phyloP scores from a whole-genome alignment of 345 rosid genomes.

The Erysimum cheiranthoides region DNA sequence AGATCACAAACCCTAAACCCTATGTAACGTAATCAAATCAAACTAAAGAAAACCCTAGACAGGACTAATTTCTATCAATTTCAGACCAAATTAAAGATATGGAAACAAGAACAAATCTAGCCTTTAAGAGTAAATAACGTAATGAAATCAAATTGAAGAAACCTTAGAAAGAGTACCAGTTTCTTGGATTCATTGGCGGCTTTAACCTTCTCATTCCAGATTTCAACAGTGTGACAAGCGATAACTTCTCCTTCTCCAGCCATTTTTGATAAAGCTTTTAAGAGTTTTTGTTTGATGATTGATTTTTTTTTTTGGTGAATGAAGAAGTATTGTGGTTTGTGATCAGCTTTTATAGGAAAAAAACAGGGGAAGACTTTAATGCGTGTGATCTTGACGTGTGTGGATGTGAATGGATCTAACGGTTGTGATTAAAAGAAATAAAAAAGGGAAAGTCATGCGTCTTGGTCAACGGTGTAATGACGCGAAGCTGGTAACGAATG shows the following conservation, averaged over 20 bases:
- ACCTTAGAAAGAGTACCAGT: conserved; percentile 45
- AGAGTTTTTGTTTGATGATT: background rate
- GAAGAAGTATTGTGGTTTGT: background rate
- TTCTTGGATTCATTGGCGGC: conserved; percentile 53
- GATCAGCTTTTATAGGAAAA: background rate
- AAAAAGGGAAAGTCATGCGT: background rate
- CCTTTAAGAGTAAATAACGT: background rate
- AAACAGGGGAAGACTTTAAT: background rate
- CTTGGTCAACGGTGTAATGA: conserved; percentile 4
- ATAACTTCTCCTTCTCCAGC: conserved; percentile 71
- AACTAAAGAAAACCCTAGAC: background rate
- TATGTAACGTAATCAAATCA: background rate
- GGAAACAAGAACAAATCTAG: too few species aligned
- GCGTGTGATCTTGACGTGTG: too few species aligned
- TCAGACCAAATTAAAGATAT: background rate
- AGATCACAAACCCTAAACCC: background rate
- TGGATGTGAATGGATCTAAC: background rate
- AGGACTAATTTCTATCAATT: conserved; percentile 46
- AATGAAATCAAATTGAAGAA: conserved; percentile 4
- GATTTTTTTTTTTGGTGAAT: background rate
- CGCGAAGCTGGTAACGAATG: background rate
- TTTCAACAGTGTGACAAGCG: conserved; percentile 55
- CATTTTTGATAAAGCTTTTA: too few species aligned
- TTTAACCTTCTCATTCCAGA: conserved; percentile 57
- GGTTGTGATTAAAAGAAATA: background rate